Percentiles rank a stretch among this genome's conserved stretches.
Conservation (phyloP, 164 flowering plant species). For the Berberis thunbergii region DNA sequence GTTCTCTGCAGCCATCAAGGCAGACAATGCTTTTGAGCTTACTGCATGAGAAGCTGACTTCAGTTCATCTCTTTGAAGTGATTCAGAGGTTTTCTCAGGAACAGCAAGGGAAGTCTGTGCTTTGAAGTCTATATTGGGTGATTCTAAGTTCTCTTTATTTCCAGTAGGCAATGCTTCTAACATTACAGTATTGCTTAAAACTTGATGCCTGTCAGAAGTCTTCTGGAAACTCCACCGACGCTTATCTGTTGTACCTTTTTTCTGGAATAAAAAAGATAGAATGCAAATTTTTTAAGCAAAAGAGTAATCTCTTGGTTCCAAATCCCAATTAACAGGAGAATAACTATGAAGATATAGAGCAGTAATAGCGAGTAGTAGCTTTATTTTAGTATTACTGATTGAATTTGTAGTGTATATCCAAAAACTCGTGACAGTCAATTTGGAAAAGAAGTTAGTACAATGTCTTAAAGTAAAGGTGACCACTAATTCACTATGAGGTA, state of each 20-base stretch:
- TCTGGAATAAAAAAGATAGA: slow-evolving; percentile 25
- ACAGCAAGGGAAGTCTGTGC: slow-evolving; percentile 20
- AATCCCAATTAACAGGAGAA: no score
- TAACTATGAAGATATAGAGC: no score
- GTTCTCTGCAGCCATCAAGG: not conserved
- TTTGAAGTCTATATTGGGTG: slow-evolving; percentile 21
- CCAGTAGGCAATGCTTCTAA: slow-evolving; percentile 37
- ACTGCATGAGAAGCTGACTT: not conserved
- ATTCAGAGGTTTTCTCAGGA: slow-evolving; percentile 38
- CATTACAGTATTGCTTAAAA: slow-evolving; percentile 47
- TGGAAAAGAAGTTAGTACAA: no score
- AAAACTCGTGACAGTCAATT: no score
- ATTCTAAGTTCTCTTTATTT: slow-evolving; percentile 39
- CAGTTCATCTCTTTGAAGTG: not conserved
- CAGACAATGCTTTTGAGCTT: slow-evolving; percentile 11
- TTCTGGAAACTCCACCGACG: slow-evolving; percentile 89
- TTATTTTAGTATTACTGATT: no score
- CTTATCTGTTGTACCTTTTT: slow-evolving; percentile 49
- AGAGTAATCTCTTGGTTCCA: no score
- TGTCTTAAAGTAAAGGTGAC: no score
- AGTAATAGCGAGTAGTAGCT: no score
- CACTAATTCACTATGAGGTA: no score
- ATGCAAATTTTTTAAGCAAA: not conserved
- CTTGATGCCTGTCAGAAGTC: slow-evolving; percentile 70
- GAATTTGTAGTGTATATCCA: no score